Evolutionary conservation across 768 basidiomycete species (phyloP), one percentile per base, ranked within the genome.

Genomic region (Multifurca ochricompacta): DNA sequence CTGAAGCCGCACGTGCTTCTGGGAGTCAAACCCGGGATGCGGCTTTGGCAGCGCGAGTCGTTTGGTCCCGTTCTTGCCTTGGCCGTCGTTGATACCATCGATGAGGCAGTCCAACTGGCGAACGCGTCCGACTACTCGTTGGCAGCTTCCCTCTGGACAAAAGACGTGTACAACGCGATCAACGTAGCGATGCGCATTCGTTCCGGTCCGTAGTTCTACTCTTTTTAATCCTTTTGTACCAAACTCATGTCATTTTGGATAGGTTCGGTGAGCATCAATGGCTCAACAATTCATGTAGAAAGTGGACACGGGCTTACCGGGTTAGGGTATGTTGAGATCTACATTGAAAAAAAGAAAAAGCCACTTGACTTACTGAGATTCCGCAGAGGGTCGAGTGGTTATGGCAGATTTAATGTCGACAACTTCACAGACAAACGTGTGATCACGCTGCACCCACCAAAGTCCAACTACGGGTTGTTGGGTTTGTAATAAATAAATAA

Each of bases 21-120:
- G 18, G 72, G 69, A n/a, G 74, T 78, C 39, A 75, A 68, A 53
- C 73, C 72, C 1, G 78, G 73, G 7, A 80, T 77, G 71, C 62
- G 68, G 27, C 53, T 78, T 11, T 83, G 80, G 80, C 71, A 79
- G 21, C 63, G 72, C 28, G 85, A 87, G 66, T 74, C 76, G 1
- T 85, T 85, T 65, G 81, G 81, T 1, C 83, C 79, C 46, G 76
- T 81, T 0, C 65, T 78, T 6, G 69, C 67, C n/a, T 67, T 82
- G 48, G 69, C 74, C 1, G 64, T 70, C 2, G 75, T 73, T 31
- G 74, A 79, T 23, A 76, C 72, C 2, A 62, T 76, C 8, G 75
- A 79, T 16, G 79, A 83, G 64, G 80, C 78, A 8, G 67, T 82
- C 11, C 74, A 76, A 41, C 67, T 81, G 8, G 80, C 80, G 4